Evolutionary conservation across 106 monocot species (phyloP).

Genomic region (Allium fistulosum): DNA sequence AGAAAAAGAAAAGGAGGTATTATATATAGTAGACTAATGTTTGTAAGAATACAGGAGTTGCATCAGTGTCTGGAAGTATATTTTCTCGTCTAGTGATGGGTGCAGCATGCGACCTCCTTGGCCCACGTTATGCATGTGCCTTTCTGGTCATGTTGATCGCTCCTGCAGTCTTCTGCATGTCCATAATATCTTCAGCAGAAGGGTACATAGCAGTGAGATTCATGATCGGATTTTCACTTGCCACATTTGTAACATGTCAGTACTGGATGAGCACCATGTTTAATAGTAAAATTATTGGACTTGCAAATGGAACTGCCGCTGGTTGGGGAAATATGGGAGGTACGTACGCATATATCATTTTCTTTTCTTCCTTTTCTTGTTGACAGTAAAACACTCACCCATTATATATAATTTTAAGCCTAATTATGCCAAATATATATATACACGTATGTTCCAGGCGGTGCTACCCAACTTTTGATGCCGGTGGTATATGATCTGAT

Average conservation of each 20-base stretch:
- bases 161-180: conserved; percentile 68
- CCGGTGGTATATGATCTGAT: not conserved
- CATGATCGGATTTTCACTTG: not conserved
- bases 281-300: not conserved
- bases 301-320: not conserved
- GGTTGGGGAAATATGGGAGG: not conserved
- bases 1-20: too few species aligned
- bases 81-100: conserved; percentile 78
- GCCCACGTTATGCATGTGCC: conserved; percentile 58
- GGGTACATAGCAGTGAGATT: not conserved
- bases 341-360: too few species aligned
- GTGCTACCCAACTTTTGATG: not conserved
- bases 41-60: conserved; percentile 16
- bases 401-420: too few species aligned
- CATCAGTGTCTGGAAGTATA: conserved; percentile 73
- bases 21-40: too few species aligned
- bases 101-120: conserved; percentile 58
- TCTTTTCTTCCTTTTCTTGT: too few species aligned
- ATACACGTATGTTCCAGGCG: not conserved
- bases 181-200: conserved; percentile 1
- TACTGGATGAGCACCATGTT: conserved; percentile 1
- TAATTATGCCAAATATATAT: too few species aligned
- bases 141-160: conserved; percentile 66
- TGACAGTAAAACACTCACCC: too few species aligned
- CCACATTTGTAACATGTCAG: not conserved